A percentile compares a stretch with the other conserved stretches of the same genome.
Evolutionary conservation across 331 rosid species (phyloP).

Genomic region (Telfairia occidentalis): DNA sequence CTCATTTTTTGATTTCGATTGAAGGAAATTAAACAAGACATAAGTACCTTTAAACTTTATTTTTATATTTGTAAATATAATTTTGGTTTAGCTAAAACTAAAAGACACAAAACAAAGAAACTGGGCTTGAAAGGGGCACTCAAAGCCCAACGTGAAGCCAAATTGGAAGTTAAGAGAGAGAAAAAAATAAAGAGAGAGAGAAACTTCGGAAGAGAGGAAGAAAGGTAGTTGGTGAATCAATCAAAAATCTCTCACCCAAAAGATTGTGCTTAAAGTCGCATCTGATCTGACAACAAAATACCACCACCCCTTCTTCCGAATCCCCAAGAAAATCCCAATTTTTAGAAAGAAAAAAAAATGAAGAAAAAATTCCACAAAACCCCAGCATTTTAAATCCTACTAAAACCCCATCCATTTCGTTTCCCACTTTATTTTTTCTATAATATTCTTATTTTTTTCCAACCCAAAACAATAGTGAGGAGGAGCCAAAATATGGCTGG

Average conservation of each 20-base stretch:
- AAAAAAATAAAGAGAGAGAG: not conserved
- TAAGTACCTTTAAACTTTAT: too few species aligned
- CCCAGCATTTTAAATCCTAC: not conserved
- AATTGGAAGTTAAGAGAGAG: not conserved
- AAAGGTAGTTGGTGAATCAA: not conserved
- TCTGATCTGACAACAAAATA: not conserved
- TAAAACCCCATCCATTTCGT: not conserved
- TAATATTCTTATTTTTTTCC: too few species aligned
- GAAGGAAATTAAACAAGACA: too few species aligned
- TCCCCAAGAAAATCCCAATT: not conserved
- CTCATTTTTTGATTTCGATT: too few species aligned
- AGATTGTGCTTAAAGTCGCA: not conserved
- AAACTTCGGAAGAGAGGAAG: not conserved
- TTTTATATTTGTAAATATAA: too few species aligned
- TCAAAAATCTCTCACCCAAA: not conserved
- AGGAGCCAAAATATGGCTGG: not conserved
- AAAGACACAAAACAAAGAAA: too few species aligned
- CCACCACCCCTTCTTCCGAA: not conserved
- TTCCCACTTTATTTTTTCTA: slow-evolving; percentile 5
- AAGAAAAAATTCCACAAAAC: not conserved
- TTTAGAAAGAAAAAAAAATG: not conserved
- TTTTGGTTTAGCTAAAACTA: too few species aligned
- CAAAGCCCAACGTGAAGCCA: not conserved
- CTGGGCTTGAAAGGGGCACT: not conserved
- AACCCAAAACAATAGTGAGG: too few species aligned